Evolutionary conservation across 2,329 filamentous ascomycete species (phyloP), one percentile per base, ranked within the genome.

Genomic region (Pleurostoma richardsiae): DNA sequence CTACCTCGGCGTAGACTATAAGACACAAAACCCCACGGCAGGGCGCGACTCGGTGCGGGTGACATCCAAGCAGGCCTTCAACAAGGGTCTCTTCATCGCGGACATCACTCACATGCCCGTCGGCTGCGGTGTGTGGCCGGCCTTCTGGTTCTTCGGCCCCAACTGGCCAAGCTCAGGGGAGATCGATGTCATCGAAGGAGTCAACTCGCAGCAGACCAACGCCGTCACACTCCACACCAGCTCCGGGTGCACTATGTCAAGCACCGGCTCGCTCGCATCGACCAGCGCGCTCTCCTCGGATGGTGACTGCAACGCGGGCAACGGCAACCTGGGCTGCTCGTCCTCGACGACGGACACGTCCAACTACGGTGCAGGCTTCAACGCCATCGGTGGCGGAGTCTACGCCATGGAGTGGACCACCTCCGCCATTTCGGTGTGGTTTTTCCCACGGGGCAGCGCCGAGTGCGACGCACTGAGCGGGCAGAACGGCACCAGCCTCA

Each of bases 101-200:
- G 88, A 92, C 59, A 78, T 90, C 48, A 74, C 71, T 7, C 87
- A 91, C 63, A 90, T 90, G 82, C 88, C 88, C n/a, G 76, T 75
- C 26, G 80, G 79, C 50, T 90, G 87, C 58, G 87, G 86, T 31
- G 77, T 81, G 10, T 92, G 88, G 88, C 86, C 87, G 1, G 87
- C 87, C 10, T 86, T 85, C 63, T 87, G 79, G 79, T 73, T 71
- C 44, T 74, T 88, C 31, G 86, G 86, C 11, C 70, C 74, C n/a
- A 66, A 77, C 58, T 91, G 88, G 88, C 88, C 88, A 2, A 62
- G 62, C 39, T 70, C 72, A 6, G 87, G 87, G 41, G 88, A 91
- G 67, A 87, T 92, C 56, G 88, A 92, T 62, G 86, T 91, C 57
- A 80, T 91, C 55, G 88, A 91, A 68, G 86, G 86, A 36, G 84